These are phyloP conservation scores for Orbilia ellipsospora DNA, from an alignment of 2,329 filamentous ascomycete species.

Conservation along the genomic window DNA sequence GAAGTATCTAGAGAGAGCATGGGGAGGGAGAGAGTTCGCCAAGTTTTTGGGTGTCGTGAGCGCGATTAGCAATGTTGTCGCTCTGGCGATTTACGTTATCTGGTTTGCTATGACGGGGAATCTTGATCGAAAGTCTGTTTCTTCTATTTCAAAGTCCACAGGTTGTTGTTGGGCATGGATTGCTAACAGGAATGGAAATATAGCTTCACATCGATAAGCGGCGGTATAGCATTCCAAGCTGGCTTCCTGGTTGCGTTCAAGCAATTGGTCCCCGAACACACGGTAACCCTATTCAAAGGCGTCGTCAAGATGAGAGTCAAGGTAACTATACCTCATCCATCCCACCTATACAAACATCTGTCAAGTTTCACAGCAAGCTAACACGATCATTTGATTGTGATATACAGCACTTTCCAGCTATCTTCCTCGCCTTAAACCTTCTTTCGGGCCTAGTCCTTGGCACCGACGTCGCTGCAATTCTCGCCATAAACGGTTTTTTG, in stretches of 20 bases:
- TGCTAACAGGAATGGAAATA: background rate
- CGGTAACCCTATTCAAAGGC: constrained; percentile 90
- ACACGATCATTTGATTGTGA: background rate
- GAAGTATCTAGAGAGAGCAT: constrained; percentile 93
- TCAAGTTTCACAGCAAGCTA: constrained; percentile 63
- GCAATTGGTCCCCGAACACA: constrained; percentile 96
- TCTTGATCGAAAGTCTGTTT: constrained; percentile 40
- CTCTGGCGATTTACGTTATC: constrained; percentile 30
- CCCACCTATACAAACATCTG: too few species aligned
- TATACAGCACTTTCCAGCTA: constrained; percentile 76
- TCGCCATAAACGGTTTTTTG: constrained; percentile 83
- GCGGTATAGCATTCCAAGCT: constrained; percentile 88
- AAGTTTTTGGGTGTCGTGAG: constrained; percentile 85
- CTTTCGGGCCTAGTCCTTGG: constrained; percentile 73
- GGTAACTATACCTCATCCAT: constrained; percentile 2
- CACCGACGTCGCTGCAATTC: constrained; percentile 80
- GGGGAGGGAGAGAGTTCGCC: constrained; percentile 89
- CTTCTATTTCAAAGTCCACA: background rate
- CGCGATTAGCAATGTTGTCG: constrained; percentile 72
- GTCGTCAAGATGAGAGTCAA: constrained; percentile 88
- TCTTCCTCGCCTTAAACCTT: constrained; percentile 77
- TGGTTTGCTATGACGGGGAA: constrained; percentile 44
- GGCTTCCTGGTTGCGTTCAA: constrained; percentile 97
- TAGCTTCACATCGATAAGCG: constrained; percentile 83
- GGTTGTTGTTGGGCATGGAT: background rate